phyloP scores from a whole-genome alignment of 441 rosid species.

The Pelargonium myrrhifolium region DNA sequence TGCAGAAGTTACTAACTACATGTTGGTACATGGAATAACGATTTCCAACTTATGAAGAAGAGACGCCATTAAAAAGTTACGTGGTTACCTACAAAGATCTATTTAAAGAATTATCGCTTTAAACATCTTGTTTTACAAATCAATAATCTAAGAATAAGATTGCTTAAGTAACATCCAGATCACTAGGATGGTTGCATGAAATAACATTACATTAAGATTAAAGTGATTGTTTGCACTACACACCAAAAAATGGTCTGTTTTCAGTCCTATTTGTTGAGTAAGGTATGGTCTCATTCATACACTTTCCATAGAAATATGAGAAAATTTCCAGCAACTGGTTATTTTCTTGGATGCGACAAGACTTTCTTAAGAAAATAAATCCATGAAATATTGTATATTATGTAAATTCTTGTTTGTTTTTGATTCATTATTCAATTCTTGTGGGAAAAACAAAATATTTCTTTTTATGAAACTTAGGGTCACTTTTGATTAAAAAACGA shows the following conservation, averaged over 20 bases:
- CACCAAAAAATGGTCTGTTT: background rate
- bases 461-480: background rate
- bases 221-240: too few species aligned
- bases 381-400: background rate
- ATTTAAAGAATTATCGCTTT: too few species aligned
- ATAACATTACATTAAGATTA: too few species aligned
- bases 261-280: slow-evolving; percentile 3
- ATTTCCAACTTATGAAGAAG: too few species aligned
- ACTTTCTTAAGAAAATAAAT: background rate
- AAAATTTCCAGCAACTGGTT: background rate
- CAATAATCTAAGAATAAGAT: too few species aligned
- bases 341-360: slow-evolving; percentile 1
- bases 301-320: background rate
- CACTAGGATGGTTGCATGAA: too few species aligned
- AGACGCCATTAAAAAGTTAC: too few species aligned
- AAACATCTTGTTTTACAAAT: too few species aligned
- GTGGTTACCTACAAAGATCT: too few species aligned
- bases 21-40: too few species aligned
- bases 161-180: too few species aligned
- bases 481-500: slow-evolving; percentile 1
- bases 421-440: background rate
- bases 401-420: background rate
- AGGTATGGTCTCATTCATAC: background rate
- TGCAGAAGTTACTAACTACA: too few species aligned
- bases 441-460: background rate